Evolutionary conservation across 2,329 filamentous ascomycete species (phyloP).

Genomic region (Neofusicoccum cordaticola): DNA sequence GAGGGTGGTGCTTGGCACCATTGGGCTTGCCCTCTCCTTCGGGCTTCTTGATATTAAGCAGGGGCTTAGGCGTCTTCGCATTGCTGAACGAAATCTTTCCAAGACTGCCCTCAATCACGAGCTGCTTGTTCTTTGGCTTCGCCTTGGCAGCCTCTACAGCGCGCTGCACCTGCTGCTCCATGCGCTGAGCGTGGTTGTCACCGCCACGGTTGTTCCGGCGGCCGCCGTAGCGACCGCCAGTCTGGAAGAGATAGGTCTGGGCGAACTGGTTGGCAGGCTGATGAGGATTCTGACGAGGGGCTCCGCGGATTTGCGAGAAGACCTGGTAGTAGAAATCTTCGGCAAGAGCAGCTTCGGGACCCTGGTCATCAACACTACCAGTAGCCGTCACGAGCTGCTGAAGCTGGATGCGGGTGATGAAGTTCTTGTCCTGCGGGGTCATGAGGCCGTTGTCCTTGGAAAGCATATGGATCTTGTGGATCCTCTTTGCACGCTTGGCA

Average conservation of each 20-base stretch:
- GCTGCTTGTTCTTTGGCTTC: slow-evolving; percentile 94
- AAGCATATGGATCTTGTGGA: slow-evolving; percentile 94
- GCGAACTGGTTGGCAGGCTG: slow-evolving; percentile 95
- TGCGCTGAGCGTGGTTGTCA: slow-evolving; percentile 96
- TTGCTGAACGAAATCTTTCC: slow-evolving; percentile 99
- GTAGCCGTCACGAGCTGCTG: slow-evolving; percentile 94
- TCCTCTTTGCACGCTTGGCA: slow-evolving; percentile 90
- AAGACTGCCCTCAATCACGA: slow-evolving; percentile 92
- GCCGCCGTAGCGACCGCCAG: slow-evolving; percentile 72
- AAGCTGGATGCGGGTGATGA: slow-evolving; percentile 95
- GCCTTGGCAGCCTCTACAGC: slow-evolving; percentile 97
- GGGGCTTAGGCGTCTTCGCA: slow-evolving; percentile 90
- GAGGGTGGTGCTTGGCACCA: slow-evolving; percentile 44
- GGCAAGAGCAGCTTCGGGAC: slow-evolving; percentile 73
- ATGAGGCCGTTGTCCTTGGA: slow-evolving; percentile 95
- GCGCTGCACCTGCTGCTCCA: slow-evolving; percentile 98
- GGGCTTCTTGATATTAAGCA: slow-evolving; percentile 89
- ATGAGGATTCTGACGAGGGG: slow-evolving; percentile 83
- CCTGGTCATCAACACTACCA: slow-evolving; percentile 77
- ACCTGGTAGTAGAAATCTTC: slow-evolving; percentile 99
- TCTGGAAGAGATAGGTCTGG: slow-evolving; percentile 96
- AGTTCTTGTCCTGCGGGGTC: slow-evolving; percentile 99
- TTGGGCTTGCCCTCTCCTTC: slow-evolving; percentile 63
- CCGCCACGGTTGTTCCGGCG: slow-evolving; percentile 76
- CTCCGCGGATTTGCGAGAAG: slow-evolving; percentile 87